These are phyloP conservation scores for Didymellaceae sp. DNA, from an alignment of 2,329 filamentous ascomycete genomes.

Conservation along the genomic window DNA sequence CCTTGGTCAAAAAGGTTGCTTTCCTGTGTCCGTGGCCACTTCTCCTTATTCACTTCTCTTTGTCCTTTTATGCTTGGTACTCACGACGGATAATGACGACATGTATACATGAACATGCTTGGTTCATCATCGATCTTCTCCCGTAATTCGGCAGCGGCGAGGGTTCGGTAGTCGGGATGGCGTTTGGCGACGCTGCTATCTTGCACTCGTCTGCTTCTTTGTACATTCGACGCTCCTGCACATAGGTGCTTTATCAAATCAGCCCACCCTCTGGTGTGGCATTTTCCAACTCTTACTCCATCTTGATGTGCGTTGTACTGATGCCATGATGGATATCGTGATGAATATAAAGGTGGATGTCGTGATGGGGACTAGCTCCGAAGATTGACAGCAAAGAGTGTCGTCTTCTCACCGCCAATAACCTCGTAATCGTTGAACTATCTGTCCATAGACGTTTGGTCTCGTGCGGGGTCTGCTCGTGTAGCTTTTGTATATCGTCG, in stretches of 20 bases:
- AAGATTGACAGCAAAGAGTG: slow-evolving; percentile 24
- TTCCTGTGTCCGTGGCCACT: slow-evolving; percentile 1
- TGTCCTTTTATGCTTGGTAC: slow-evolving; percentile 22
- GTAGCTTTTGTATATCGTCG: slow-evolving; percentile 15
- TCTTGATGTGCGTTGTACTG: slow-evolving; percentile 16
- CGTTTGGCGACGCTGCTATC: slow-evolving; percentile 9
- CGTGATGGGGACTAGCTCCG: too few species aligned
- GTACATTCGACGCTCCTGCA: slow-evolving; percentile 35
- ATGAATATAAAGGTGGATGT: too few species aligned
- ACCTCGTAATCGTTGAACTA: slow-evolving; percentile 30
- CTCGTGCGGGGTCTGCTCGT: slow-evolving; percentile 26
- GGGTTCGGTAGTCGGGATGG: slow-evolving; percentile 8
- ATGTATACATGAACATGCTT: slow-evolving; percentile 31
- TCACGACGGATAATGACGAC: slow-evolving; percentile 36
- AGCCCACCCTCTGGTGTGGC: slow-evolving; percentile 23
- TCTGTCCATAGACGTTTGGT: slow-evolving; percentile 28
- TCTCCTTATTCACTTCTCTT: slow-evolving; percentile 16
- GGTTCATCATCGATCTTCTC: slow-evolving; percentile 29
- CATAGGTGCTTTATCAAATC: slow-evolving; percentile 26
- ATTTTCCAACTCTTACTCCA: too few species aligned
- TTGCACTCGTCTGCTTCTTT: slow-evolving; percentile 26
- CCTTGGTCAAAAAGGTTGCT: slow-evolving; percentile 17
- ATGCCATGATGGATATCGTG: slow-evolving; percentile 34
- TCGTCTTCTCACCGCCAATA: slow-evolving; percentile 29
- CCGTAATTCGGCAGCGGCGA: slow-evolving; percentile 30